Evolutionary conservation across 2,329 filamentous ascomycete genomes (phyloP).

Genomic region (Thyridium curvatum): DNA sequence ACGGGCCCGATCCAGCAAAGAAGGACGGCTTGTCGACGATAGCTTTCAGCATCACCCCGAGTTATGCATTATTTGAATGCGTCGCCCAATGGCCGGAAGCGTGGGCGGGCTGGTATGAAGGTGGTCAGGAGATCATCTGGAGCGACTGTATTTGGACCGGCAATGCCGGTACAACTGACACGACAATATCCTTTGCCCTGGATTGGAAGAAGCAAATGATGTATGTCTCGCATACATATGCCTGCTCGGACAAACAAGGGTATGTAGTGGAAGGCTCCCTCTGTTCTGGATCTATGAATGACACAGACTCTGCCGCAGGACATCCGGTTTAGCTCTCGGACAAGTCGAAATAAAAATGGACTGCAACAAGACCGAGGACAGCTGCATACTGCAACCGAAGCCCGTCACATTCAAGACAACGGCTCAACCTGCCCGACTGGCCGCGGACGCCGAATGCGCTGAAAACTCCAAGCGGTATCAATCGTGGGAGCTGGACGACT

Average conservation of each 20-base stretch:
- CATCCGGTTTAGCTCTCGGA: constrained; percentile 20
- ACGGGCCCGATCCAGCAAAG: constrained; percentile 15
- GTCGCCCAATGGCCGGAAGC: constrained; percentile 24
- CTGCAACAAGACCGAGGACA: constrained; percentile 14
- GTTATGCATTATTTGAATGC: constrained; percentile 25
- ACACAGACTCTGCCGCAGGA: constrained; percentile 9
- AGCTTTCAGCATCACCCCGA: constrained; percentile 17
- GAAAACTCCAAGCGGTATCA: constrained; percentile 18
- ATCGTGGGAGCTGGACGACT: constrained; percentile 24
- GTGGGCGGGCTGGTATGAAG: constrained; percentile 23
- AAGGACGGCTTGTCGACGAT: constrained; percentile 16
- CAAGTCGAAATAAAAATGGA: constrained; percentile 18
- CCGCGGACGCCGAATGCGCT: constrained; percentile 12
- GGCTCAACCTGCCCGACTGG: constrained; percentile 6
- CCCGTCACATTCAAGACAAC: constrained; percentile 14
- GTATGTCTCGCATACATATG: constrained; percentile 25
- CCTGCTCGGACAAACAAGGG: constrained; percentile 19
- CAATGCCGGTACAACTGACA: constrained; percentile 19
- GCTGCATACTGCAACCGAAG: constrained; percentile 14
- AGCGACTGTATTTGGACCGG: constrained; percentile 29
- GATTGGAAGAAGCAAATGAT: constrained; percentile 24
- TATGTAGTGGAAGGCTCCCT: constrained; percentile 1
- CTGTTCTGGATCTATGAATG: background rate
- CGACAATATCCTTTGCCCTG: constrained; percentile 22
- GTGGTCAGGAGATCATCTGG: constrained; percentile 22